Percentiles rank a stretch among this genome's conserved stretches.
Conservation (phyloP, 2,329 filamentous ascomycete genomes). For the Grosmannia clavigera region DNA sequence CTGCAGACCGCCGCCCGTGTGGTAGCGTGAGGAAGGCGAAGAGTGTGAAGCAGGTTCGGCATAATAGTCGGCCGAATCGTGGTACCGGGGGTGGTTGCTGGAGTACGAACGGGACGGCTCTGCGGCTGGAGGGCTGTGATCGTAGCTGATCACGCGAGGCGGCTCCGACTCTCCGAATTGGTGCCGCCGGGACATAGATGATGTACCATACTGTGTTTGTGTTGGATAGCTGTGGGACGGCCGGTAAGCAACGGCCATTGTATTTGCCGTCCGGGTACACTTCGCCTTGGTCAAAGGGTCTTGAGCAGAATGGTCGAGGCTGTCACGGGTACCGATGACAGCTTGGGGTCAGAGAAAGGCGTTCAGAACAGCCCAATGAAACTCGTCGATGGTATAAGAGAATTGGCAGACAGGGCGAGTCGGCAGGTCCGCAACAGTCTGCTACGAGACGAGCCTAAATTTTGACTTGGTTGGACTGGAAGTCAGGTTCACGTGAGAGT, state of each 20-base stretch:
- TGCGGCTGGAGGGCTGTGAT: background rate
- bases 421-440: conserved; percentile 28
- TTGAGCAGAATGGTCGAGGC: background rate
- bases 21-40: conserved; percentile 4
- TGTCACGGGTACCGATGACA: conserved; percentile 9
- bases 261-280: conserved; percentile 64
- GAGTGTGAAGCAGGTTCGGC: background rate
- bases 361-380: conserved; percentile 57
- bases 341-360: conserved; percentile 42
- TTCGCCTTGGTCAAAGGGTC: conserved; percentile 12
- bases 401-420: conserved; percentile 52
- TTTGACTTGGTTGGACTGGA: conserved; percentile 31
- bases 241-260: conserved; percentile 62
- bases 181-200: conserved; percentile 17
- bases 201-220: conserved; percentile 18
- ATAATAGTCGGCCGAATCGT: conserved; percentile 1
- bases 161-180: conserved; percentile 20
- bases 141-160: conserved; percentile 22
- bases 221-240: conserved; percentile 22
- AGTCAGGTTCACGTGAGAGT: conserved; percentile 23
- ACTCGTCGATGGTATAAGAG: conserved; percentile 50
- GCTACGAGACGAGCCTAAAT: conserved; percentile 20
- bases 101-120: conserved; percentile 1
- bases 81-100: conserved; percentile 3
- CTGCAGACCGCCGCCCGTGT: conserved; percentile 4